Conservation (phyloP, 176 grass and related monocot species). For the Elaeis guineensis region DNA sequence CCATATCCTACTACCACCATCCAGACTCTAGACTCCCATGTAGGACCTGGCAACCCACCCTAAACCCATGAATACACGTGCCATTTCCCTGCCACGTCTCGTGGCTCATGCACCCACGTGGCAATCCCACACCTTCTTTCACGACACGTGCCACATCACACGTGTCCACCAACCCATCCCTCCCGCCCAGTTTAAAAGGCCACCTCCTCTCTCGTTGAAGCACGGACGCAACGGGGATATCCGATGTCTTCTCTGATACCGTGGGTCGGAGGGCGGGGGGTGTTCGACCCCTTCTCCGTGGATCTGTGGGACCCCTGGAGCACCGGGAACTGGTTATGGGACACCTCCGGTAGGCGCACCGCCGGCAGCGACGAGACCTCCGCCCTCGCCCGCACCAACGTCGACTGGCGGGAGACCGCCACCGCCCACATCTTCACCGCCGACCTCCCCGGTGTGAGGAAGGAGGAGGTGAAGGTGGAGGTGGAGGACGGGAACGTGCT, state of each 20-base stretch:
- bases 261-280: constrained; percentile 24
- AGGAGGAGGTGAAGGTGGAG: constrained; percentile 16
- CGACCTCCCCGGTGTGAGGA: constrained; percentile 39
- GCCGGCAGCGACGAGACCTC: constrained; percentile 2
- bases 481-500: constrained; percentile 33
- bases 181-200: too few relatives aligned
- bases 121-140: too few relatives aligned
- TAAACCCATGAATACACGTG: too few relatives aligned
- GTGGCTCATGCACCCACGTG: too few relatives aligned
- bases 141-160: too few relatives aligned
- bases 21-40: too few relatives aligned
- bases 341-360: constrained; percentile 1
- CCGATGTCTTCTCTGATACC: constrained; percentile 10
- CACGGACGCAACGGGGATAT: too few relatives aligned
- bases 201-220: too few relatives aligned
- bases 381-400: constrained; percentile 22
- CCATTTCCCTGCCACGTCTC: too few relatives aligned
- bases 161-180: too few relatives aligned
- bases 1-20: too few relatives aligned
- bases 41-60: too few relatives aligned
- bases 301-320: constrained; percentile 29
- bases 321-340: neutral
- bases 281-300: constrained; percentile 27
- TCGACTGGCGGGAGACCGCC: constrained; percentile 40
- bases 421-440: constrained; percentile 35